Evolutionary conservation across 306 rosid genomes (phyloP), one percentile per base, ranked within the genome.

Genomic region (Acacia confusa): DNA sequence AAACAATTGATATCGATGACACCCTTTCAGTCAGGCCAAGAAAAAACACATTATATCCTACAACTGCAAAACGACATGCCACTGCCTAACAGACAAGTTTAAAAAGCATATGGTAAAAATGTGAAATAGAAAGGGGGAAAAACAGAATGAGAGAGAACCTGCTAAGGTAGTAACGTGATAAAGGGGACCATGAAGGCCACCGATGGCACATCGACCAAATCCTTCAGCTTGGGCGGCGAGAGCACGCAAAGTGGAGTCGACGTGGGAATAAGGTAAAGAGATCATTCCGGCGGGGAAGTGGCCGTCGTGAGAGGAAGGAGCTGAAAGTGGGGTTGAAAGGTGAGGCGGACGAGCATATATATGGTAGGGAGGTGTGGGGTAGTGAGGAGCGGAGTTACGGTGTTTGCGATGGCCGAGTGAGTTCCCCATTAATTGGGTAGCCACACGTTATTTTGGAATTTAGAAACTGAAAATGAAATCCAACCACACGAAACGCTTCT

Each of bases 191-290:
- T 91, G 92, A 74, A 95, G 92, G 19, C 99, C 99, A 67, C 98
- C 99, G 76, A 93, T 79, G 3, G 98, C 94, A 64, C 27, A 82
- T 74, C 91, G 96, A 38, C 98, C 99, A 52, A 92, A 95, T 24
- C 99, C 99, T 81, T 95, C 91, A 6, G 99, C 99, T 43, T 89
- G 93, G 43, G 75, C 85, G 27, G 99, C 93, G 48, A 95, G 92
- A 75, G 92, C 87, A 5, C 97, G 97, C 74, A 95, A 84, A 79
- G 81, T 58, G 57, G 89, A 70, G 82, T 95, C 98, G 75, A 89
- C 92, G 41, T 73, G 90, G 52, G 88, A 47, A 61, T 95, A 95
- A 64, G 98, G 99, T 45, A 92, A 85, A 78, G 89, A 43, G 6
- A 68, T 53, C 89, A 87, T 86, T 7, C 41, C 75, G 71, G 79